Evolutionary conservation across 768 basidiomycete species (phyloP), one percentile per base, ranked within the genome.

Genomic region (Floccularia luteovirens): DNA sequence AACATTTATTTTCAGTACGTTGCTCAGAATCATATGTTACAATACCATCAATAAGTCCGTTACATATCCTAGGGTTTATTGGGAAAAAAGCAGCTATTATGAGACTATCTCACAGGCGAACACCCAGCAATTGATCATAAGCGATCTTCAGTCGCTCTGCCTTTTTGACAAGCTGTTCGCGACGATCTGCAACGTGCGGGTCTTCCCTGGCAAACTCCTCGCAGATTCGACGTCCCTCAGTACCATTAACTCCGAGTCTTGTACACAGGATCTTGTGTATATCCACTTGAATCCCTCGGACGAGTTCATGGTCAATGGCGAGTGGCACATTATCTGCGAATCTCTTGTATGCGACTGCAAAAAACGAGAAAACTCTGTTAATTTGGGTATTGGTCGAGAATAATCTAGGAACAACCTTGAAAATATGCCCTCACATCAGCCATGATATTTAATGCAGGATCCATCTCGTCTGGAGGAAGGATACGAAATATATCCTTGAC

Each of bases 351-450:
- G 75, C 70, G 1, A 81, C 78, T 82, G 41, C n/a, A n/a, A n/a
- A n/a, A 4, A 45, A 25, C 16, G 5, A 14, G 25, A 28, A 33
- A 11, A 21, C 17, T 43, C 19, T 28, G 12, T 24, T 30, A 32
- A 37, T n/a, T n/a, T 13, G 31, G 37, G 32, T 41, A 45, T 34
- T 46, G 20, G 22, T 21, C 22, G 17, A 35, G 12, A 33, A 20
- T 17, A 21, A 24, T 25, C 17, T 17, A n/a, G 22, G n/a, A 42
- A 46, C 10, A 49, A 79, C 81, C 79, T 66, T 83, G 77, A 55
- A 82, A 82, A 44, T 82, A 83, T 0, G 76, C 80, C 1, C 79
- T 64, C 0, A 81, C 77, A 42, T 74, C 71, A 0, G 77, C 76
- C 79, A 83, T 82, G 49, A 82, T 79, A 5, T 57, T 48, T 16